phyloP scores from a whole-genome alignment of 495 filamentous ascomycete genomes.

The Tuber umbilicatum region DNA sequence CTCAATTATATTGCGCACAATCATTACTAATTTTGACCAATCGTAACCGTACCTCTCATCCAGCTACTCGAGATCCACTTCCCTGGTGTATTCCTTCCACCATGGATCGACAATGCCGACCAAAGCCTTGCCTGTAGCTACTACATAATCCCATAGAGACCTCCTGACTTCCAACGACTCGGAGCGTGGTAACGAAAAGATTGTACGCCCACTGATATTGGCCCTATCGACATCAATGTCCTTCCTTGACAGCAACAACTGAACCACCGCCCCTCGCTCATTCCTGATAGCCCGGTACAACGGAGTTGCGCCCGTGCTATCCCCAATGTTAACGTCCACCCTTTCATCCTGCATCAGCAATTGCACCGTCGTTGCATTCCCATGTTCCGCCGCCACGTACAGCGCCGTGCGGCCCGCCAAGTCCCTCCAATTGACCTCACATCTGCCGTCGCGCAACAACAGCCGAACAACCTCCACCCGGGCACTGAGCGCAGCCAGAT shows the following conservation, averaged over 20 bases:
- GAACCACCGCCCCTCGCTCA: background rate
- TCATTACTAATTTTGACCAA: background rate
- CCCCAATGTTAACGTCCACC: background rate
- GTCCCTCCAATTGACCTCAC: conserved; percentile 8
- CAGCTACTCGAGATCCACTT: background rate
- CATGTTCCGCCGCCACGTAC: conserved; percentile 17
- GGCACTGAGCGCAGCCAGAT: background rate
- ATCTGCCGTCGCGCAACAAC: background rate
- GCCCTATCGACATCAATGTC: background rate
- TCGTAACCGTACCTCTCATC: background rate
- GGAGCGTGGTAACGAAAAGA: background rate
- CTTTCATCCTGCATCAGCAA: background rate
- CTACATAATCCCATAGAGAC: background rate
- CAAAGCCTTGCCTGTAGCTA: background rate
- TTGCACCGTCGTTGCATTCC: conserved; percentile 33
- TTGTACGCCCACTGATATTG: background rate
- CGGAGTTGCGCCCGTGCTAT: background rate
- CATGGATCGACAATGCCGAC: background rate
- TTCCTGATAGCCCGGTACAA: background rate
- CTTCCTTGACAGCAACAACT: background rate
- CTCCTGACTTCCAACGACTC: background rate
- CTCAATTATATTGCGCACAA: background rate
- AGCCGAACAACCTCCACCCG: background rate
- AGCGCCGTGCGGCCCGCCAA: conserved; percentile 16
- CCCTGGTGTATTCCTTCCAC: background rate